A percentile compares a stretch with the other conserved stretches of the same genome.
phyloP scores from a whole-genome alignment of 2,329 filamentous ascomycete species.

The Fusarium anthophilum region DNA sequence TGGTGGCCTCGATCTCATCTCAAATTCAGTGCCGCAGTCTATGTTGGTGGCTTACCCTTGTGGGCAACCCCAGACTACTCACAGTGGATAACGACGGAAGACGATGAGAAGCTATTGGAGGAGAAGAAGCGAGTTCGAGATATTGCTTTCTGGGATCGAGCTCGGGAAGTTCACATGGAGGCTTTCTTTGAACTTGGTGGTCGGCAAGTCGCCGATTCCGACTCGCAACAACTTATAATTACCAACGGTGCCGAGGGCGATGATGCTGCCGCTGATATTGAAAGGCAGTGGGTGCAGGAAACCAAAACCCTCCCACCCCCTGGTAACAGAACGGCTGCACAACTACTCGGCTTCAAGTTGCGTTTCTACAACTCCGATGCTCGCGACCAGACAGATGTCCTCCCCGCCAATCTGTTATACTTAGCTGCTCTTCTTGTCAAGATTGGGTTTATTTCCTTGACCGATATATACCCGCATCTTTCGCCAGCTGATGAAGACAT shows the following conservation, averaged over 20 bases:
- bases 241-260: conserved; percentile 49
- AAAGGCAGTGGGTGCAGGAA: conserved; percentile 78
- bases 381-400: conserved; percentile 76
- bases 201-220: conserved; percentile 69
- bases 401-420: conserved; percentile 93
- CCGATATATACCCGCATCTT: conserved; percentile 90
- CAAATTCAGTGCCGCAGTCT: conserved; percentile 54
- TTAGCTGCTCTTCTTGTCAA: conserved; percentile 93
- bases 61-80: conserved; percentile 83
- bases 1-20: conserved; percentile 86
- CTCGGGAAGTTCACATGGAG: conserved; percentile 77
- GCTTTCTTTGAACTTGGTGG: conserved; percentile 92
- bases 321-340: conserved; percentile 91
- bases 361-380: conserved; percentile 90
- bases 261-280: conserved; percentile 63
- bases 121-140: conserved; percentile 73
- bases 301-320: conserved; percentile 84
- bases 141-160: conserved; percentile 79
- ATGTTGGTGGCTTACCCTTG: conserved; percentile 75
- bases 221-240: conserved; percentile 58
- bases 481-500: conserved; percentile 87
- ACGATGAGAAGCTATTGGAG: conserved; percentile 70
- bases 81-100: conserved; percentile 70
- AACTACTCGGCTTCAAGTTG: conserved; percentile 95
- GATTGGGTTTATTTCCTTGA: conserved; percentile 93